phyloP scores from a whole-genome alignment of 495 filamentous ascomycete species.

The Penicillium nucicola region DNA sequence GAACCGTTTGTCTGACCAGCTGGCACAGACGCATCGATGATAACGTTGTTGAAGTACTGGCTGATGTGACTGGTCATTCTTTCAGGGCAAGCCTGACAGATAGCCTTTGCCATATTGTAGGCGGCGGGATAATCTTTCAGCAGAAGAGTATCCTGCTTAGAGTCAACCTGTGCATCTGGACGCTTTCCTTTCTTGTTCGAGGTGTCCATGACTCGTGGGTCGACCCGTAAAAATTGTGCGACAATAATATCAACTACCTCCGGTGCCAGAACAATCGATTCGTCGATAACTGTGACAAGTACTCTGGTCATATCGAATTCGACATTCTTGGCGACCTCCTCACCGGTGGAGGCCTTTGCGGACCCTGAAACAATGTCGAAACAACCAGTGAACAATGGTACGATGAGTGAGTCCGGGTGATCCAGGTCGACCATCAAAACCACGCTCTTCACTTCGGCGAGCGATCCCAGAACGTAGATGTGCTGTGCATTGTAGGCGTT shows the following conservation, averaged over 20 bases:
- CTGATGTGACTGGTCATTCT: constrained; percentile 92
- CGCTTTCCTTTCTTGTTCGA: constrained; percentile 55
- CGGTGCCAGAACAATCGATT: constrained; percentile 71
- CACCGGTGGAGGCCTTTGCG: constrained; percentile 68
- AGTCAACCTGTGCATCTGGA: constrained; percentile 54
- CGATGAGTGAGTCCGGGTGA: constrained; percentile 68
- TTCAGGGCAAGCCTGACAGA: constrained; percentile 87
- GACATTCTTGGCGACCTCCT: constrained; percentile 82
- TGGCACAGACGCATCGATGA: constrained; percentile 74
- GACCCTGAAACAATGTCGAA: constrained; percentile 90
- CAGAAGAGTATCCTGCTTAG: constrained; percentile 74
- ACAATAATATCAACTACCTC: constrained; percentile 92
- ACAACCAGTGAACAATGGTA: constrained; percentile 77
- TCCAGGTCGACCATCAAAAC: constrained; percentile 90
- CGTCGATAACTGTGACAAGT: constrained; percentile 81
- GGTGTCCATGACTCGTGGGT: constrained; percentile 53
- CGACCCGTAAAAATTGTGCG: constrained; percentile 89
- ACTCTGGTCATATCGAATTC: constrained; percentile 88
- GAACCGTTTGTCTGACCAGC: constrained; percentile 30
- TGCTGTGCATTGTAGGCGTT: constrained; percentile 92
- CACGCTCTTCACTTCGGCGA: constrained; percentile 91
- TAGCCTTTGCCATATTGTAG: constrained; percentile 92
- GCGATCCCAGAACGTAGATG: constrained; percentile 80
- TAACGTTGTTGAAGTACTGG: constrained; percentile 96
- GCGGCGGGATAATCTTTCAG: constrained; percentile 84